Evolutionary conservation across 768 basidiomycete genomes (phyloP).

Genomic region (Floccularia luteovirens): DNA sequence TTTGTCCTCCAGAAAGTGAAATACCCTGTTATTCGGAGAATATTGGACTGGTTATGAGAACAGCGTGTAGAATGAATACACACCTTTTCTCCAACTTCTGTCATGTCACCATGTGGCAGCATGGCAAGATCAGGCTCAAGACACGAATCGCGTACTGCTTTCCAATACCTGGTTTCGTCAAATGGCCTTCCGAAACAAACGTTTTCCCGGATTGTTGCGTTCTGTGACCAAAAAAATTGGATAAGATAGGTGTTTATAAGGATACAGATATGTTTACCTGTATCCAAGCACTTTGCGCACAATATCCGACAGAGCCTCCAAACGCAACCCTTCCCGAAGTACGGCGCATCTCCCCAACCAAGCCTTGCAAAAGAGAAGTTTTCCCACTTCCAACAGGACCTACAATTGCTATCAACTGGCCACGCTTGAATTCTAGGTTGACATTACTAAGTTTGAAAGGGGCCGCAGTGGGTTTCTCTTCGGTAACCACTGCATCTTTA

Average conservation of each 20-base stretch:
- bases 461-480: constrained; percentile 32
- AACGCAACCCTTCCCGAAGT: constrained; percentile 61
- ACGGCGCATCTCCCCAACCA: constrained; percentile 80
- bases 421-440: constrained; percentile 61
- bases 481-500: constrained; percentile 24
- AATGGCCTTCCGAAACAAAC: constrained; percentile 83
- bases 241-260: constrained; percentile 1
- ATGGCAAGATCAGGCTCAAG: constrained; percentile 76
- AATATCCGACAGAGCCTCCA: constrained; percentile 75
- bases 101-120: constrained; percentile 70
- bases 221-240: constrained; percentile 37
- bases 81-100: constrained; percentile 75
- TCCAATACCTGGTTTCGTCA: constrained; percentile 79
- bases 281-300: constrained; percentile 88
- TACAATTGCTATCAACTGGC: constrained; percentile 78
- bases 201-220: constrained; percentile 84
- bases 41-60: not conserved
- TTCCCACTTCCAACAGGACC: constrained; percentile 75
- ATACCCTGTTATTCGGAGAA: constrained; percentile 47
- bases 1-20: constrained; percentile 76
- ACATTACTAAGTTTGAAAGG: constrained; percentile 67
- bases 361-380: constrained; percentile 62
- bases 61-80: not conserved
- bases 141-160: constrained; percentile 69
- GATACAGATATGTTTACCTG: constrained; percentile 33